These are phyloP conservation scores for Mediolabrus comicus DNA, from an alignment of 108 stramenopile genomes.

Conservation along the genomic window DNA sequence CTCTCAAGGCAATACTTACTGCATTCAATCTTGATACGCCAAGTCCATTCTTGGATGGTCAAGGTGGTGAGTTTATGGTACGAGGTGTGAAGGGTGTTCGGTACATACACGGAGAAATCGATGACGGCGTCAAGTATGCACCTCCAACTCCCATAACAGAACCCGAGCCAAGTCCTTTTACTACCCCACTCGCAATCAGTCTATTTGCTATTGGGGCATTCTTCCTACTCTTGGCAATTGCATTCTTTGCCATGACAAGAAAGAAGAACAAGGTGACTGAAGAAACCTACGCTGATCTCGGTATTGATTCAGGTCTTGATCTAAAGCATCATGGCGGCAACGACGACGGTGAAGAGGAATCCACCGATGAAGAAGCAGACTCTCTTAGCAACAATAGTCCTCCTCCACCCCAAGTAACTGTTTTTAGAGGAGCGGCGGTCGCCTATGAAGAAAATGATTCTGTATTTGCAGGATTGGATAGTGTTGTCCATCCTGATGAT, in stretches of 20 bases:
- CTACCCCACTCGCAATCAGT: neutral
- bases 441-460: neutral
- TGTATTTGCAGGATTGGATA: neutral
- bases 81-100: slow-evolving; percentile 21
- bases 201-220: slow-evolving; percentile 11
- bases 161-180: neutral
- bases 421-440: neutral
- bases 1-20: slow-evolving; percentile 18
- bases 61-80: slow-evolving; percentile 9
- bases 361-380: neutral
- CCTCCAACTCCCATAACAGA: neutral
- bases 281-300: slow-evolving; percentile 27
- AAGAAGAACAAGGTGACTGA: neutral
- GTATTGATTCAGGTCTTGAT: slow-evolving; percentile 19
- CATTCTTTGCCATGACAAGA: slow-evolving; percentile 2
- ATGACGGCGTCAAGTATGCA: slow-evolving; percentile 2
- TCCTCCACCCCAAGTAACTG: neutral
- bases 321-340: slow-evolving; percentile 10
- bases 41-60: slow-evolving; percentile 12
- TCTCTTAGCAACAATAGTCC: slow-evolving; percentile 1
- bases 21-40: slow-evolving; percentile 22
- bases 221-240: slow-evolving; percentile 1
- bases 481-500: slow-evolving; percentile 11
- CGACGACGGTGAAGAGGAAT: neutral
- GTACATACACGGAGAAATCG: slow-evolving; percentile 18